Base-by-base conservation (phyloP, 306 rosid species). In the Cicer cuneatum region DNA sequence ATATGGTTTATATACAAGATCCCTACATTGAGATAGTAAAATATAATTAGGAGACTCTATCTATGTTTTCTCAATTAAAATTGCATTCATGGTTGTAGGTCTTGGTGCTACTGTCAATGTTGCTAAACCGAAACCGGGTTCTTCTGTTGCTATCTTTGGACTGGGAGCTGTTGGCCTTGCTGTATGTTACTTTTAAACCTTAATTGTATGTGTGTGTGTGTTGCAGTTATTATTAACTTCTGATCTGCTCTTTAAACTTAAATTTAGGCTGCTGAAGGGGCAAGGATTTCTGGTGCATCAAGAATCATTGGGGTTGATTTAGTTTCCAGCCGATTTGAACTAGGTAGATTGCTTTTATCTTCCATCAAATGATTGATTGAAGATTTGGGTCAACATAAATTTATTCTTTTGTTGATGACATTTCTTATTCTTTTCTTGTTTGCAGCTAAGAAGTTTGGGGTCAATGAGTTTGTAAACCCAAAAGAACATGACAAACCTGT, bases 91-190 rank as follows among this genome's bases (percentile, higher is more conserved):
- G 58, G 37, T 63, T 15, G 16, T 52, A 93, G 98, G 98, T 76
- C 81, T 87, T 59, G 98, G 98, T 66, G 98, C 98, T 10, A 85
- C 97, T 53, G 2, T 93, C 60, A 93, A 93, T 75, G 98, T 93
- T 70, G 98, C 98, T 29, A 93, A 87, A 66, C 98, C 98, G 0
- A 85, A 86, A 45, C 86, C 87, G 8, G 97, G 97, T n/a, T 83
- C 89, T 35, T 78, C 96, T 40, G 92, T 93, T 68, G 98, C 97
- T 15, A 49, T 93, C 46, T 93, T 93, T 29, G 97, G 98, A 60
- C 84, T 91, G 42, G 98, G 98, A 14, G 98, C 97, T 51, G 96
- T 93, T 69, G 98, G 98, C 37, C 96, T 93, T 65, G 90, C 97
- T 33, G 98, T 91, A 82, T 86, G 97, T 74, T 69, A 7, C 42